Base-by-base conservation (phyloP, 495 filamentous ascomycete genomes). In the Cercophora samala region DNA sequence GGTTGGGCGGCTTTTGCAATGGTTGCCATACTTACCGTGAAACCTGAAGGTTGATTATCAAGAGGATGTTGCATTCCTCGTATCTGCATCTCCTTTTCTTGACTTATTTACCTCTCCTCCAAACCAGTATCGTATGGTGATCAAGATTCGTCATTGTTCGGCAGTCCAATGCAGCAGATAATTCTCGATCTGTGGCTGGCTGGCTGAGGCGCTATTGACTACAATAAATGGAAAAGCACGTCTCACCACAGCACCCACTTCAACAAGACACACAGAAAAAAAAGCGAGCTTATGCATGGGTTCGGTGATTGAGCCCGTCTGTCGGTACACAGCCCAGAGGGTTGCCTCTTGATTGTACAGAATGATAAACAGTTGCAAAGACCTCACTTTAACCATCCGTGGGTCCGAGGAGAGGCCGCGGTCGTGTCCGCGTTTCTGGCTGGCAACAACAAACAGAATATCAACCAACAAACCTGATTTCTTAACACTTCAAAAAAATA, bases 371-470 rank as follows among this genome's bases (percentile, higher is more conserved):
- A 26, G 29, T 15, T 42, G 19, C 25, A 23, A 26, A 19, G 17
- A n/a, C 1, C n/a, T 37, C 25, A n/a, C 53, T 68, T 70, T 73
- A 70, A 60, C 68, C 66, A 64, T 42, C 51, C 67, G 64, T 69
- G 56, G 64, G 71, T 69, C 66, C 64, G 70, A 64, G 19, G 54
- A 64, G 54, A 46, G 37, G 37, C 37, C 37, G 37, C 13, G 37
- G 8, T 29, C 26, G 26, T 29, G 26, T 29, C 26, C 26, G 26
- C 8, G 26, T 18, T 5, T 46, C 9, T 46, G 37, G 6, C 37
- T 46, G 37, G 37, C 37, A 46, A 46, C 37, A 46, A 58, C 8
- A 23, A 51, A 46, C 55, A 42, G 17, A 42, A n/a, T 21, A 19
- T n/a, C 26, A 42, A 21, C n/a, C 3, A 18, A 42, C 21, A 54